Conservation (phyloP, 2,329 filamentous ascomycete genomes). For the Colletotrichum navitas region DNA sequence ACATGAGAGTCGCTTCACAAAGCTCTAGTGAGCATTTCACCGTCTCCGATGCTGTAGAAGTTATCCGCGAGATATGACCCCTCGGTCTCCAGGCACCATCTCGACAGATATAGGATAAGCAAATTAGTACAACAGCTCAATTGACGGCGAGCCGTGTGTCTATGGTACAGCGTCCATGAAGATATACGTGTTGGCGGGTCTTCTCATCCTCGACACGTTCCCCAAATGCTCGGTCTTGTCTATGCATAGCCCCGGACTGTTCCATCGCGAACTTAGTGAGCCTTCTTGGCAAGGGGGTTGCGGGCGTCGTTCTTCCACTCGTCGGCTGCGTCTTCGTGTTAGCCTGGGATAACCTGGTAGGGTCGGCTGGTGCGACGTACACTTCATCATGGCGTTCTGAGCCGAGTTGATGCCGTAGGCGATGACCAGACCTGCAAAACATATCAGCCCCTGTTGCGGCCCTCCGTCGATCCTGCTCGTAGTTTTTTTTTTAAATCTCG, state of each 20-base stretch:
- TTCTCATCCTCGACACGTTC: constrained; percentile 9
- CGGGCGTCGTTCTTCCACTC: constrained; percentile 98
- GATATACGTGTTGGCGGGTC: constrained; percentile 30
- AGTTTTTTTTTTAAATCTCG: constrained; percentile 8
- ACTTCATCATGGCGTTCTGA: constrained; percentile 80
- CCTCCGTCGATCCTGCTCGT: not conserved
- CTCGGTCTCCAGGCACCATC: not conserved
- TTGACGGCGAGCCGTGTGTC: constrained; percentile 42
- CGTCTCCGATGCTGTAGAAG: too few relatives aligned
- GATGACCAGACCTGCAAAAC: constrained; percentile 78
- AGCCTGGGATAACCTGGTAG: constrained; percentile 42
- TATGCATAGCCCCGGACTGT: constrained; percentile 32
- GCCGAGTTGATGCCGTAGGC: constrained; percentile 92
- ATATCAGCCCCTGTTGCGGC: constrained; percentile 19
- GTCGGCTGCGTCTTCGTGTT: constrained; percentile 70
- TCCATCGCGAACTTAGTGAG: constrained; percentile 56
- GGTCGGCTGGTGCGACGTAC: constrained; percentile 63
- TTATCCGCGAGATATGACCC: not conserved
- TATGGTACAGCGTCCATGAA: constrained; percentile 42
- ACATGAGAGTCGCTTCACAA: too few relatives aligned
- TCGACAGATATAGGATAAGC: not conserved
- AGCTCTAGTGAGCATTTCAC: not conserved
- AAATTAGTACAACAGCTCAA: constrained; percentile 41
- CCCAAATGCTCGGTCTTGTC: constrained; percentile 23
- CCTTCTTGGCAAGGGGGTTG: constrained; percentile 75